phyloP scores from a whole-genome alignment of 2,329 filamentous ascomycete genomes.

The Colletotrichum gloeosporioides region DNA sequence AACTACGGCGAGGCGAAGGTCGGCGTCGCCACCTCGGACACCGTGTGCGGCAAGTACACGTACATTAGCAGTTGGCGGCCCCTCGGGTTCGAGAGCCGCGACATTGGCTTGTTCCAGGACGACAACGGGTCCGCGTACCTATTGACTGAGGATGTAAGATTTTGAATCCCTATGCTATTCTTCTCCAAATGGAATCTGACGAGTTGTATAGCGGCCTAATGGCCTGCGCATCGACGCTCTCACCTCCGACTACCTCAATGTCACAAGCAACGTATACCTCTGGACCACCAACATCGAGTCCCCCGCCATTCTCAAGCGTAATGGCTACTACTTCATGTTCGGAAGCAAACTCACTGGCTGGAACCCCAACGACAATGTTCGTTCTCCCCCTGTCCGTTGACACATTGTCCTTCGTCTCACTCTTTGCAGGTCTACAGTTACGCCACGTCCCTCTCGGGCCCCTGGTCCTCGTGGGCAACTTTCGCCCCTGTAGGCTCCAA shows the following conservation, averaged over 20 bases:
- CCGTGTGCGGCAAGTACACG: slow-evolving; percentile 65
- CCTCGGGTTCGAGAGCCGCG: slow-evolving; percentile 42
- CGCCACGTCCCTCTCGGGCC: slow-evolving; percentile 59
- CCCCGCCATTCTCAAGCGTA: slow-evolving; percentile 66
- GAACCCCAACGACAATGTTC: slow-evolving; percentile 68
- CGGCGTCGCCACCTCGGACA: slow-evolving; percentile 65
- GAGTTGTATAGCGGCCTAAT: background rate
- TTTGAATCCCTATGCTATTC: background rate
- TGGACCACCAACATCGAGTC: slow-evolving; percentile 64
- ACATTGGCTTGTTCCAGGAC: slow-evolving; percentile 67
- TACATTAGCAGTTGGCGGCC: slow-evolving; percentile 38
- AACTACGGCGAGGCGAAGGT: slow-evolving; percentile 69
- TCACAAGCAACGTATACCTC: slow-evolving; percentile 53
- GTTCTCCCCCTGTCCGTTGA: background rate
- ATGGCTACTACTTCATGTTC: slow-evolving; percentile 69
- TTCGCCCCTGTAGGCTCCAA: slow-evolving; percentile 62
- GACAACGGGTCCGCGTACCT: slow-evolving; percentile 66
- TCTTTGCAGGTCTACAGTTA: slow-evolving; percentile 55
- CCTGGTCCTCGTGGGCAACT: slow-evolving; percentile 65
- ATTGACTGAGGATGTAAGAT: slow-evolving; percentile 57
- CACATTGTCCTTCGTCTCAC: background rate
- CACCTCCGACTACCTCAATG: slow-evolving; percentile 60
- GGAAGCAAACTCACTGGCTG: slow-evolving; percentile 62
- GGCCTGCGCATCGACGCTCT: slow-evolving; percentile 57
- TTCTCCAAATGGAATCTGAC: background rate